Base-by-base conservation (phyloP, 2,329 filamentous ascomycete genomes). In the Colletotrichum costaricense region DNA sequence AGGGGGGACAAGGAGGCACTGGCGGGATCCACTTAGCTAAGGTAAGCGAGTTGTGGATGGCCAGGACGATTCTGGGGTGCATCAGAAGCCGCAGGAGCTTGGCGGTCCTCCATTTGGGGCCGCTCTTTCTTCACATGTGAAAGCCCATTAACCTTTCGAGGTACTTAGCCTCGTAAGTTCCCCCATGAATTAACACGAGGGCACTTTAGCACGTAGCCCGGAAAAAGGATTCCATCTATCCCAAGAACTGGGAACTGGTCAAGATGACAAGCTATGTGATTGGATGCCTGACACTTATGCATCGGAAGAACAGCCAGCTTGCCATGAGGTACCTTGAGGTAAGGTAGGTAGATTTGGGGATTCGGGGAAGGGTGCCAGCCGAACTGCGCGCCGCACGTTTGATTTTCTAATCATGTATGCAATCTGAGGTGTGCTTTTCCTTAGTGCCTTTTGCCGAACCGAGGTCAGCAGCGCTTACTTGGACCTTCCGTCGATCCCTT, bases 111-210 rank as follows among this genome's bases (percentile, higher is more conserved):
- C 11, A n/a, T 58, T n/a, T 49, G 38, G 28, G 7, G 42, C 19
- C 2, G 60, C 12, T 54, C 19, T 22, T 22, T 35, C 33, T 60
- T 73, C 56, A 70, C 67, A 70, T 70, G 70, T 70, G 65, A 72
- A 69, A 72, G 60, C n/a, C 26, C 54, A 33, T 66, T 35, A 35
- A 42, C 30, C 19, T 42, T 6, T 5, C 14, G 3, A 19, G 38
- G 38, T 42, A 19, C 38, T 7, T 42, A 1, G 14, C 28, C 28
- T 30, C 28, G 12, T 12, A 35, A 38, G 12, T 58, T 62, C 11
- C 49, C 60, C 30, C 35, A n/a, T 66, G 54, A 69, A 22, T 22
- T 22, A 22, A n/a, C 26, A 19, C 2, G 2, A 46, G 19, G 7
- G 7, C 30, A 30, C 30, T 30, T 30, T 30, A 30, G 30, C 30